Evolutionary conservation across 306 rosid genomes (phyloP), one percentile per base, ranked within the genome.

Genomic region (Carpinus viminea): DNA sequence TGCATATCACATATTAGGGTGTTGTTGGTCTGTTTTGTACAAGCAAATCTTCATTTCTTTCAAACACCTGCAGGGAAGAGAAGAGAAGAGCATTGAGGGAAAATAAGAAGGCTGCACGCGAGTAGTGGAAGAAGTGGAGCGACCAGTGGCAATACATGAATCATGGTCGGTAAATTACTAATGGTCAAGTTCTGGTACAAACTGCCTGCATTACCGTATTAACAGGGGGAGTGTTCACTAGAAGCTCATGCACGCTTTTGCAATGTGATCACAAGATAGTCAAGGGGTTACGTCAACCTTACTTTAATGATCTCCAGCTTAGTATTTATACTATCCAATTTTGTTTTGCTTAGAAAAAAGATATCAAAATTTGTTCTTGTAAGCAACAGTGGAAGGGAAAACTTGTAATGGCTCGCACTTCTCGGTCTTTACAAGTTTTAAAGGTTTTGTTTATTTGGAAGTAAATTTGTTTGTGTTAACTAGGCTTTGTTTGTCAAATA

Each of bases 41-140:
- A 50, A 31, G 51, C 38, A 13, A 75, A 68, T 24, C 12, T 57
- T 70, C 26, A 72, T 31, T 43, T 55, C 62, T 80, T 61, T 68
- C 34, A 48, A 82, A 78, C 76, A 66, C 52, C 55, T 87, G 81
- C 90, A 95, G 99, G 83, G 99, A 95, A 84, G 93, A 90, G 80
- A 95, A 85, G 87, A 86, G 99, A 79, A 74, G 17, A 36, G 85
- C 89, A 45, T 68, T 89, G 57, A 90, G 92, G 86, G 86, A 83
- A 73, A 81, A 76, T 52, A 88, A 85, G 78, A 88, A 85, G 78
- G 72, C 66, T 18, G 55, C 48, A 81, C 53, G 73, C 61, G 54
- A 78, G 76, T 76, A 59, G 51, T 8, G 5, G 51, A 45, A 64
- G 72, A 38, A 41, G 75, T 77, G 20, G 64, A 75, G 53, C 78